Evolutionary conservation across 2,329 filamentous ascomycete genomes (phyloP).

Genomic region (Fusarium sp.): DNA sequence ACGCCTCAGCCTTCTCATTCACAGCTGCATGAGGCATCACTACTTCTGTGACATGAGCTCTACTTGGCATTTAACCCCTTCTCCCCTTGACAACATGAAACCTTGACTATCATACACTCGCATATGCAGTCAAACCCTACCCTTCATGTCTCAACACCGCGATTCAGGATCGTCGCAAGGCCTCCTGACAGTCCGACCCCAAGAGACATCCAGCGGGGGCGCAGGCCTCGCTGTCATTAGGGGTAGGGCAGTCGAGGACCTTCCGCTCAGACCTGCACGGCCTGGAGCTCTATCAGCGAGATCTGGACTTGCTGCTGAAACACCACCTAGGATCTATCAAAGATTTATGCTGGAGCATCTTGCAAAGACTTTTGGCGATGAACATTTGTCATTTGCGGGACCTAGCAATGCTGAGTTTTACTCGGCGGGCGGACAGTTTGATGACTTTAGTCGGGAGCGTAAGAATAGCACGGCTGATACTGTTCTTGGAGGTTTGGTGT

Average conservation of each 20-base stretch:
- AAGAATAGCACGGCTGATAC: neutral
- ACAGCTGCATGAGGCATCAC: neutral
- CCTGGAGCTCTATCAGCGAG: neutral
- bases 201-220: neutral
- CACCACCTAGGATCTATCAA: neutral
- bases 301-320: neutral
- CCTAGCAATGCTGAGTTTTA: neutral
- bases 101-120: neutral
- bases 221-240: neutral
- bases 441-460: neutral
- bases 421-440: neutral
- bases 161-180: neutral
- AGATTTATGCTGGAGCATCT: conserved; percentile 7
- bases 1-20: neutral
- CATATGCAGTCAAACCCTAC: neutral
- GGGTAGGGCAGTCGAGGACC: neutral
- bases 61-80: neutral
- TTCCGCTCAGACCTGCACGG: neutral
- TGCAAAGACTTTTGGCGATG: neutral
- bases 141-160: neutral
- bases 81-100: neutral
- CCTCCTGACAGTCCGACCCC: neutral
- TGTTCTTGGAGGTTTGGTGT: neutral
- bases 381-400: neutral
- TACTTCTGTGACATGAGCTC: neutral